Conservation (phyloP, 2,329 filamentous ascomycete genomes). For the Fusarium secorum region DNA sequence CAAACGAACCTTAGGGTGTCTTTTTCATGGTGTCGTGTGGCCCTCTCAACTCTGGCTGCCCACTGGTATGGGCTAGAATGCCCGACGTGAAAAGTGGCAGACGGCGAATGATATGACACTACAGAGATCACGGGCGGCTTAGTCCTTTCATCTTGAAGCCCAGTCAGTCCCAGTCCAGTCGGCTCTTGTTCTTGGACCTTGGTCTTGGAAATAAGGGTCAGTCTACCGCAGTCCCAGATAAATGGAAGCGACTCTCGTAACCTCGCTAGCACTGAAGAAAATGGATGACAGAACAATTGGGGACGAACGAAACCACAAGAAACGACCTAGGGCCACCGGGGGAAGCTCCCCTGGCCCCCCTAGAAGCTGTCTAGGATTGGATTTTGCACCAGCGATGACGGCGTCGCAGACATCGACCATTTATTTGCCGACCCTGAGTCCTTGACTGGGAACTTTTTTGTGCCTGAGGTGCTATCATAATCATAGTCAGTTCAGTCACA, state of each 20-base stretch:
- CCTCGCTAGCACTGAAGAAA: slow-evolving; percentile 23
- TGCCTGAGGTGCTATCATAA: slow-evolving; percentile 1
- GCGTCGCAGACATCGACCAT: slow-evolving; percentile 19
- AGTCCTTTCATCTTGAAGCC: slow-evolving; percentile 19
- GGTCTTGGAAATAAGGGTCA: slow-evolving; percentile 15
- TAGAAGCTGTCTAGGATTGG: slow-evolving; percentile 26
- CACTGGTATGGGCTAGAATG: slow-evolving; percentile 34
- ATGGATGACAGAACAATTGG: slow-evolving; percentile 33
- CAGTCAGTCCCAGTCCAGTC: slow-evolving; percentile 4
- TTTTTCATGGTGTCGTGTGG: slow-evolving; percentile 32
- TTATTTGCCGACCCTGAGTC: slow-evolving; percentile 15
- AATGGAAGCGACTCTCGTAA: slow-evolving; percentile 19
- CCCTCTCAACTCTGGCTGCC: slow-evolving; percentile 30
- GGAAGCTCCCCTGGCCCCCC: slow-evolving; percentile 31
- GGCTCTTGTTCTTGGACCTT: background rate
- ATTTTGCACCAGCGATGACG: slow-evolving; percentile 19
- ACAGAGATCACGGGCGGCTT: slow-evolving; percentile 34
- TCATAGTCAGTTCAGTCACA: background rate
- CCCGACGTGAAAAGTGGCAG: slow-evolving; percentile 2
- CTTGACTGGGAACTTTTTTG: slow-evolving; percentile 5
- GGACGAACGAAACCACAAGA: slow-evolving; percentile 28
- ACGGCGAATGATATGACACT: slow-evolving; percentile 30
- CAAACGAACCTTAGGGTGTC: slow-evolving; percentile 30
- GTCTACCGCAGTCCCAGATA: slow-evolving; percentile 28
- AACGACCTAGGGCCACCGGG: slow-evolving; percentile 28